These are phyloP conservation scores for Echinochloa phyllopogon DNA, from an alignment of 176 grass and related monocot species.

Conservation along the genomic window DNA sequence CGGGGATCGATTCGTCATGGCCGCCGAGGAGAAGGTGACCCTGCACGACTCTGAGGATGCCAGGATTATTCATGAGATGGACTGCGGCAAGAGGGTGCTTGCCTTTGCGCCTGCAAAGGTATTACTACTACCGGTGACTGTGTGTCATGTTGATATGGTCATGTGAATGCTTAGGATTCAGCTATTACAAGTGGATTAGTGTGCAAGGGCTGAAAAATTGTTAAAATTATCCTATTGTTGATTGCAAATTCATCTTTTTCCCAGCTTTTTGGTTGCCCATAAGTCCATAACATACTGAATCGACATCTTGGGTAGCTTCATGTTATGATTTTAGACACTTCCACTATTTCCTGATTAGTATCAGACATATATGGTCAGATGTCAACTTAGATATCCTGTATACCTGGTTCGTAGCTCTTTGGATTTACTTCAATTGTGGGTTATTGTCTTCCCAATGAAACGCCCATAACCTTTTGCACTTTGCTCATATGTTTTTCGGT, in stretches of 20 bases:
- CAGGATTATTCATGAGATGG: slow-evolving; percentile 71
- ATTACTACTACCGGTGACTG: not conserved
- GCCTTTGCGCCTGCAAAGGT: slow-evolving; percentile 74
- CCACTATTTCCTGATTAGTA: not conserved
- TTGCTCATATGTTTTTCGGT: not conserved
- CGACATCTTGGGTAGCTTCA: not conserved
- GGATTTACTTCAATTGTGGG: not conserved
- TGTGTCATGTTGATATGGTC: not conserved
- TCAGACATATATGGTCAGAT: not conserved
- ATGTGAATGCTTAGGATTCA: not conserved
- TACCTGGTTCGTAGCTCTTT: not conserved
- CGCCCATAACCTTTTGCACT: not conserved
- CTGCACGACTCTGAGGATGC: slow-evolving; percentile 87
- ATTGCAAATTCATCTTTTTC: not conserved
- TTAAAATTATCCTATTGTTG: not conserved
- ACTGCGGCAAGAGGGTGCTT: slow-evolving; percentile 63
- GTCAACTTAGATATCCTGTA: not conserved
- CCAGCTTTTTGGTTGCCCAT: not conserved
- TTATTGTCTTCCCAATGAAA: not conserved
- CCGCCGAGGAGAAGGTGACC: slow-evolving; percentile 53
- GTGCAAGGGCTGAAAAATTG: not conserved
- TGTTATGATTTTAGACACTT: not conserved
- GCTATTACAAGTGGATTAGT: not conserved
- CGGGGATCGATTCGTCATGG: slow-evolving; percentile 62
- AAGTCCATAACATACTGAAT: not conserved